A percentile compares a stretch with the other conserved stretches of the same genome.
Conservation (phyloP, 176 grass and related monocot species). For the Cenchrus purpureus region DNA sequence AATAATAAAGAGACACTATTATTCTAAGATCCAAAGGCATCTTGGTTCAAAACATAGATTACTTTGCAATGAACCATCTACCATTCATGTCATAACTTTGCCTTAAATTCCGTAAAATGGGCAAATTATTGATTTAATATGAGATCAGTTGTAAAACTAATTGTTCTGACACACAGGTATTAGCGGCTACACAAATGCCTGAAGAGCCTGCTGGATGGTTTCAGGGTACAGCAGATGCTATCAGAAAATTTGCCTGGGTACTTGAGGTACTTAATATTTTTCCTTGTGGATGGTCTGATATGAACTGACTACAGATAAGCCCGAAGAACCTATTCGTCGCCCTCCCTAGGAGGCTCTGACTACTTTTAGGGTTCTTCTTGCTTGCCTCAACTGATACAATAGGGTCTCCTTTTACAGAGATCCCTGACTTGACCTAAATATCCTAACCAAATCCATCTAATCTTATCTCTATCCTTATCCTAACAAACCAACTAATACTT, state of each 20-base stretch:
- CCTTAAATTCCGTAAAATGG: neutral
- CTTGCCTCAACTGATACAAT: no score
- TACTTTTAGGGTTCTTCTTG: no score
- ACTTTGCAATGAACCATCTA: neutral
- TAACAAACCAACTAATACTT: no score
- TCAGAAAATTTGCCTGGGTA: slow-evolving; percentile 83
- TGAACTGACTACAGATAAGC: no score
- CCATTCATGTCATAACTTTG: neutral
- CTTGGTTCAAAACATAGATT: neutral
- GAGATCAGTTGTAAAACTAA: neutral
- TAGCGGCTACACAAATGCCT: slow-evolving; percentile 74
- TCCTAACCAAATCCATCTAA: no score
- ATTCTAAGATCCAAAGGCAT: neutral
- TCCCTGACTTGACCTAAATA: no score
- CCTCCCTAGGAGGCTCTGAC: no score
- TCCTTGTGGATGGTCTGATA: neutral
- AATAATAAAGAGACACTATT: neutral
- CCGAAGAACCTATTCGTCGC: no score
- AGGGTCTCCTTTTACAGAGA: no score
- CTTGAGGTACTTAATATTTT: slow-evolving; percentile 62
- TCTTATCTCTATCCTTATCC: no score
- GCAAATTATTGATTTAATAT: slow-evolving; percentile 17
- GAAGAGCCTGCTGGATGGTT: slow-evolving; percentile 78
- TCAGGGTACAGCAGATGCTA: slow-evolving; percentile 74
- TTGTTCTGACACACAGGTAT: slow-evolving; percentile 53